Evolutionary conservation across 164 flowering plant genomes (phyloP), one percentile per base, ranked within the genome.

Genomic region (Taxillus chinensis): DNA sequence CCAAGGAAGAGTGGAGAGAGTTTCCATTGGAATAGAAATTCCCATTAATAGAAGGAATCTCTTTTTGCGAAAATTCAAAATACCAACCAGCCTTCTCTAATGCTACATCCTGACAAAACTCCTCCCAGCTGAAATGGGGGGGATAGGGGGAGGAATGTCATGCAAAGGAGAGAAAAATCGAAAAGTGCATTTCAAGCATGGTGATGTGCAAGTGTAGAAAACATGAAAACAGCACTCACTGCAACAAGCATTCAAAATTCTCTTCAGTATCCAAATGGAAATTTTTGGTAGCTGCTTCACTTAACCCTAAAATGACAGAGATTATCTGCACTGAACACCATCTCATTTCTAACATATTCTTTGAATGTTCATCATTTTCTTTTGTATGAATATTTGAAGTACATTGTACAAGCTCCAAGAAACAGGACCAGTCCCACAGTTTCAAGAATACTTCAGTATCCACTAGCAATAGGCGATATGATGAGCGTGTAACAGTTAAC

Each of bases 401-500:
- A 62, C 71, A 75, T 63, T 73, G 74, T 54, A 80, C 70, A 62
- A 86, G 62, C 65, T 83, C 79, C 70, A 85, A 63, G 73, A 89
- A 80, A 76, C 83, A 83, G 8, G 96, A 95, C 99, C 99, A 91
- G 56, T 87, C 81, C 99, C 97, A 91, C 46, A 75, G 67, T 62
- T 67, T 74, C 42, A 84, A 74, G 62, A 91, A 87, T 50, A 73
- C 68, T 39, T 81, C 86, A 14, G 87, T 71, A 39, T 83, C 80
- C 62, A 79, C 7, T 11, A 79, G 49, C 17, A 95, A 89, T 37
- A 91, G 63, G 17, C 97, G 93, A 54, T 77, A 85, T 3, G 96
- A 84, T 55, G 67, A 68, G 38, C 83, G 80, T n/a, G 73, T 77
- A 68, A 74, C 76, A 59, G 66, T 67, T 41, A 85, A 62, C 45